Base-by-base conservation (phyloP, 805 yeast species). In the Hanseniaspora meyeri region DNA sequence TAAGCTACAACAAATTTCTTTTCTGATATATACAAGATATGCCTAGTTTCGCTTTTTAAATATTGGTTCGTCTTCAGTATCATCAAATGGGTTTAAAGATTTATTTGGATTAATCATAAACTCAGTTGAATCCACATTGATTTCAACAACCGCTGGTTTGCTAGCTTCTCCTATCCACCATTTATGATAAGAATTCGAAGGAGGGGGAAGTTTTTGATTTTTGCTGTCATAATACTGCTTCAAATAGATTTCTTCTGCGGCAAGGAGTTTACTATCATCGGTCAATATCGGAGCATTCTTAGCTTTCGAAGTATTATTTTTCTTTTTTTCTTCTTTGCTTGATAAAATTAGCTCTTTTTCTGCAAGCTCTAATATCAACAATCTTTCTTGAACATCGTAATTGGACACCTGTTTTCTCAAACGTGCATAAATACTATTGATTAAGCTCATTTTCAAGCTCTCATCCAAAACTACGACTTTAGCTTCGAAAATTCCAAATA, bases 151-250 rank as follows among this genome's bases (percentile, higher is more conserved):
- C 1, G 90, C 89, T 12, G 82, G 77, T 58, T 77, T 75, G 14
- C 29, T 43, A 0, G 93, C 91, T 11, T 82, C 83, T 14, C 84
- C 83, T 17, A 87, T 74, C 98, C 98, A 93, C 98, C 98, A 93
- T 67, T 87, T 87, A 24, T 76, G 72, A 14, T 74, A 69, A 57
- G 87, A 95, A 0, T 93, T 79, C 58, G 95, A 84, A 16, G 98
- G 98, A 1, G 96, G 87, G 4, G 97, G 96, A 54, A 90, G 73
- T 8, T 65, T 65, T 39, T 62, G 68, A 11, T 59, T 58, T 9
- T 38, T 37, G 27, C 66, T 62, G 55, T 64, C 64, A 37, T 62
- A 64, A 27, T 65, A 68, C 17, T 61, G 60, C n/a, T 62, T 61
- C 24, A 54, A 50, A 19, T 47, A 40, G 20, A 55, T 36, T 27